Conservation (phyloP, 225 moss, liverwort and hornwort species). For the Neckera pumila region DNA sequence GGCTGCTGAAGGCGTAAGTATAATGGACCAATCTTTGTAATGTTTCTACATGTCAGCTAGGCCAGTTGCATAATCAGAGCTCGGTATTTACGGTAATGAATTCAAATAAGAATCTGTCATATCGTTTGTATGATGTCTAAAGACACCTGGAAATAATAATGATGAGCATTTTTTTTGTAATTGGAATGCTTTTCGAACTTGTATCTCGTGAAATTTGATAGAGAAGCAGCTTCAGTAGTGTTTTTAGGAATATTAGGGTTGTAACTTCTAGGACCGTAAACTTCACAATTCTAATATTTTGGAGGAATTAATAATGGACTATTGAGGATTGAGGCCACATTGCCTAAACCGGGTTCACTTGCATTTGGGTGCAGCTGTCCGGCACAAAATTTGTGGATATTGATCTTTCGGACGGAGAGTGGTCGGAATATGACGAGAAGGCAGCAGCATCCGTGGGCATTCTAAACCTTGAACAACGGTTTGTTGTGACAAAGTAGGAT, state of each 20-base stretch:
- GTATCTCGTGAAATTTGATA: background rate
- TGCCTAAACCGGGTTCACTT: background rate
- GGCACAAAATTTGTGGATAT: slow-evolving; percentile 85
- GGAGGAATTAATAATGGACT: background rate
- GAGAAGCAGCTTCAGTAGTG: background rate
- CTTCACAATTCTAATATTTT: background rate
- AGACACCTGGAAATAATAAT: background rate
- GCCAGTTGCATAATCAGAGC: background rate
- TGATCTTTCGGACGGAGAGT: slow-evolving; percentile 91
- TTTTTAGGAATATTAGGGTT: no score
- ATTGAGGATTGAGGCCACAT: background rate
- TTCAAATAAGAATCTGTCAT: background rate
- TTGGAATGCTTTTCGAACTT: background rate
- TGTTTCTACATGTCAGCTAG: background rate
- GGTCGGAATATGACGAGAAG: slow-evolving; percentile 94
- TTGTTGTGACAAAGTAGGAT: slow-evolving; percentile 55
- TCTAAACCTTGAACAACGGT: slow-evolving; percentile 56
- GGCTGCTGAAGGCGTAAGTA: slow-evolving; percentile 85
- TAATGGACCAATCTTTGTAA: background rate
- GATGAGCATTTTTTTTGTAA: no score
- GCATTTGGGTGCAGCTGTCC: slow-evolving; percentile 49
- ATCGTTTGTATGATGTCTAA: background rate
- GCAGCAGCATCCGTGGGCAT: slow-evolving; percentile 84
- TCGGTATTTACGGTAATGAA: background rate
- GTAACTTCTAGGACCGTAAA: background rate